These are phyloP conservation scores for Cicer cuneatum DNA, from an alignment of 306 rosid species.

Conservation along the genomic window DNA sequence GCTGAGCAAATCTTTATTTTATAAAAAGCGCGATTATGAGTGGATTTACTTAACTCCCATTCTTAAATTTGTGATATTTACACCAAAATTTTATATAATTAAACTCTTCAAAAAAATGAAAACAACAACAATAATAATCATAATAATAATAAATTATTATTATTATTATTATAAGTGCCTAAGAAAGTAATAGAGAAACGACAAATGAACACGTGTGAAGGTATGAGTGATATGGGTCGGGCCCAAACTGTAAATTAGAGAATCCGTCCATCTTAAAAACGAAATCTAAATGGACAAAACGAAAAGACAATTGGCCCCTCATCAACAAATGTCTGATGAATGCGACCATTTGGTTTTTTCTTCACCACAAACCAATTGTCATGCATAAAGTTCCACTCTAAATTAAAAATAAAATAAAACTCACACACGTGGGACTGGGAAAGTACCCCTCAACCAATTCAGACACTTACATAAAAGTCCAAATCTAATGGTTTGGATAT, in stretches of 20 bases:
- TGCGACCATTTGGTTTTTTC: conserved; percentile 42
- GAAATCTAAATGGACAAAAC: neutral
- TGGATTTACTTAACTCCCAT: too few relatives aligned
- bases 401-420: conserved; percentile 6
- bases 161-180: too few relatives aligned
- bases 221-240: neutral
- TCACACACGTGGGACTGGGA: conserved; percentile 52
- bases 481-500: conserved; percentile 42
- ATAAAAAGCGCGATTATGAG: too few relatives aligned
- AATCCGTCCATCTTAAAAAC: conserved; percentile 39
- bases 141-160: too few relatives aligned
- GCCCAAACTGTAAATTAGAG: conserved; percentile 18
- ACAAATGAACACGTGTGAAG: too few relatives aligned
- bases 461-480: conserved; percentile 43
- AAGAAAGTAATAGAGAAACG: too few relatives aligned
- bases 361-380: too few relatives aligned
- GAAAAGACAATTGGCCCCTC: conserved; percentile 40
- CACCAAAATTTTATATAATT: too few relatives aligned
- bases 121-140: too few relatives aligned
- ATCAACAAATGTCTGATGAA: conserved; percentile 44
- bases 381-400: conserved; percentile 27
- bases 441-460: conserved; percentile 48
- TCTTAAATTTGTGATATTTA: too few relatives aligned
- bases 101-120: too few relatives aligned
- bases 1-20: too few relatives aligned